Percentiles rank a stretch among this genome's conserved stretches.
Evolutionary conservation across 2,329 filamentous ascomycete species (phyloP).

Genomic region (Nectriaceae sp.): DNA sequence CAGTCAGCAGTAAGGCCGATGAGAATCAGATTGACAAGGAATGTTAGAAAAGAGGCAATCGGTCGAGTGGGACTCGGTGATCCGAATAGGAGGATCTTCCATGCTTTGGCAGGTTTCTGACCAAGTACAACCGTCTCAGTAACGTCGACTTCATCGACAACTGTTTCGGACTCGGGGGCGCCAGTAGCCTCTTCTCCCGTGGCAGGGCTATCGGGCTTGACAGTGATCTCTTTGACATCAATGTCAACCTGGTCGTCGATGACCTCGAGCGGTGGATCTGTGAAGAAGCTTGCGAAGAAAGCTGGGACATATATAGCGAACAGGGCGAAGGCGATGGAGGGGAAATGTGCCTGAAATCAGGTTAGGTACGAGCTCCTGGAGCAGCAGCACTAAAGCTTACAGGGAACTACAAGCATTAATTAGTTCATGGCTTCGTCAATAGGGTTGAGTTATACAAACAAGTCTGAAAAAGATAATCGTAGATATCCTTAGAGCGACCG

Average conservation of each 20-base stretch:
- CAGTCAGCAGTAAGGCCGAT: slow-evolving; percentile 74
- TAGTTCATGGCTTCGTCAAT: slow-evolving; percentile 7
- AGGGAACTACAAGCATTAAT: slow-evolving; percentile 34
- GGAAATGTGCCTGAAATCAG: slow-evolving; percentile 37
- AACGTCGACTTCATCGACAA: slow-evolving; percentile 58
- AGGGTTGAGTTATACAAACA: slow-evolving; percentile 26
- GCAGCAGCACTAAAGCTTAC: slow-evolving; percentile 26
- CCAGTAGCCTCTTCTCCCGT: slow-evolving; percentile 33
- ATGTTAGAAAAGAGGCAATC: slow-evolving; percentile 65
- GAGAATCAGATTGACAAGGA: slow-evolving; percentile 71
- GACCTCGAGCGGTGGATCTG: slow-evolving; percentile 58
- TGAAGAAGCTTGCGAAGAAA: slow-evolving; percentile 60
- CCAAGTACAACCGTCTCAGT: slow-evolving; percentile 63
- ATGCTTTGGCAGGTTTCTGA: slow-evolving; percentile 55
- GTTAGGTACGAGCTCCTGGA: slow-evolving; percentile 9
- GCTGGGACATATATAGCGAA: slow-evolving; percentile 67
- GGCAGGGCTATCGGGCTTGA: slow-evolving; percentile 28
- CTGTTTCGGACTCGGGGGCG: slow-evolving; percentile 36
- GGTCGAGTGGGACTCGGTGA: slow-evolving; percentile 72
- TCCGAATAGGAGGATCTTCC: slow-evolving; percentile 73
- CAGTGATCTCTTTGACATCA: slow-evolving; percentile 49
- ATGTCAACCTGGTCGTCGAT: slow-evolving; percentile 64
- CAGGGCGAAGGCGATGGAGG: slow-evolving; percentile 60
- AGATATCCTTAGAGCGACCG: slow-evolving; percentile 38
- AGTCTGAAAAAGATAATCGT: slow-evolving; percentile 40